Evolutionary conservation across 2,329 filamentous ascomycete species (phyloP).

Genomic region (Alternaria gansuensis): DNA sequence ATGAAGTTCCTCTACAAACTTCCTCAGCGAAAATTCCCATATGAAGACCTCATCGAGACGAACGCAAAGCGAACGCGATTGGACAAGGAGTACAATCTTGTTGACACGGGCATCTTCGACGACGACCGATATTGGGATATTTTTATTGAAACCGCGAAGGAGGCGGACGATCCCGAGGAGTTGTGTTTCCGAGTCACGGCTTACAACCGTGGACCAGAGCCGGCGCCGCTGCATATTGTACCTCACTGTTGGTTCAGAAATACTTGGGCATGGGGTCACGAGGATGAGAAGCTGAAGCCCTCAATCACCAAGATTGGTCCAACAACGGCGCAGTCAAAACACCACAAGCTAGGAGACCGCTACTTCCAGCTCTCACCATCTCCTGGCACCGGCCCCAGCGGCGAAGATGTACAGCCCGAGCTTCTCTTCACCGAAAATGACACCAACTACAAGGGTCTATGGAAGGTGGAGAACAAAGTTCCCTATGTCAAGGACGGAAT

Average conservation of each 20-base stretch:
- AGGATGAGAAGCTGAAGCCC: slow-evolving; percentile 78
- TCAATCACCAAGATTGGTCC: slow-evolving; percentile 73
- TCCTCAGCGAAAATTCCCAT: slow-evolving; percentile 89
- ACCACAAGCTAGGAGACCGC: slow-evolving; percentile 81
- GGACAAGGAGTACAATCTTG: slow-evolving; percentile 89
- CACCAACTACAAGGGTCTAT: slow-evolving; percentile 82
- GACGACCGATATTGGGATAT: slow-evolving; percentile 97
- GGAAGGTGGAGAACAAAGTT: slow-evolving; percentile 75
- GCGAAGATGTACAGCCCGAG: slow-evolving; percentile 83
- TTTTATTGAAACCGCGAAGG: slow-evolving; percentile 94
- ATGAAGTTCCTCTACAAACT: slow-evolving; percentile 99
- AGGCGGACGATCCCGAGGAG: slow-evolving; percentile 89
- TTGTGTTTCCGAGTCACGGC: slow-evolving; percentile 93
- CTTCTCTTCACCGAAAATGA: slow-evolving; percentile 96
- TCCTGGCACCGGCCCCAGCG: slow-evolving; percentile 79
- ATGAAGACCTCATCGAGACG: slow-evolving; percentile 84
- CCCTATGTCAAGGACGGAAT: slow-evolving; percentile 96
- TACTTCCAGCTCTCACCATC: slow-evolving; percentile 89
- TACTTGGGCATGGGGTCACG: slow-evolving; percentile 93
- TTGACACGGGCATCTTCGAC: slow-evolving; percentile 87
- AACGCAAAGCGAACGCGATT: slow-evolving; percentile 79
- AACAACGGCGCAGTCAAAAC: slow-evolving; percentile 77
- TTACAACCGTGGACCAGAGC: slow-evolving; percentile 92
- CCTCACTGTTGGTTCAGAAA: slow-evolving; percentile 98
- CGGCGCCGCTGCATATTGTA: slow-evolving; percentile 89